These are phyloP conservation scores for Dunaliella primolecta DNA, from an alignment of 139 green algal species.

Conservation along the genomic window DNA sequence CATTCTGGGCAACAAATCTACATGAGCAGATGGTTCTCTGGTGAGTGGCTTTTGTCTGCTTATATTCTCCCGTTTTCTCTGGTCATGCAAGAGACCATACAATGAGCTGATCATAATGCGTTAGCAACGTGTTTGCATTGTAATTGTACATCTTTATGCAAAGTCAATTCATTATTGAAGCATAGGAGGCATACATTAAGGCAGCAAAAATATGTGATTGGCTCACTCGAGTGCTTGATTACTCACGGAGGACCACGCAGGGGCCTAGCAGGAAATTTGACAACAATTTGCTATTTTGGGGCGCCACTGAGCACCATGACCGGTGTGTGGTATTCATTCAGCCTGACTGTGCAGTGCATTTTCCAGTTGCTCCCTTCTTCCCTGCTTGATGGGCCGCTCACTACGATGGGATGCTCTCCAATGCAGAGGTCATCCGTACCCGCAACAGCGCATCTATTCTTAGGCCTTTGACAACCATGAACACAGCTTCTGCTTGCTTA, in stretches of 20 bases:
- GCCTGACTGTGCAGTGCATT: neutral
- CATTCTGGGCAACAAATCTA: constrained; percentile 1
- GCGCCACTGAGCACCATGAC: constrained; percentile 53
- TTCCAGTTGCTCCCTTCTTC: neutral
- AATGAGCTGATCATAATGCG: too few relatives aligned
- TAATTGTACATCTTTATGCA: too few relatives aligned
- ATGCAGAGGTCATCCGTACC: constrained; percentile 52
- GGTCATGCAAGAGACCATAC: too few relatives aligned
- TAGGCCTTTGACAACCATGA: constrained; percentile 10
- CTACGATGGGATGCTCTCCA: too few relatives aligned
- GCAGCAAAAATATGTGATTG: too few relatives aligned
- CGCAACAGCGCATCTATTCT: constrained; percentile 51
- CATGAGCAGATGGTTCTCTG: neutral
- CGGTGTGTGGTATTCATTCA: neutral
- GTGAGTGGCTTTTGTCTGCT: neutral
- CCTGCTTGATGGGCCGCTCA: too few relatives aligned
- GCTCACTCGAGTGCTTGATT: too few relatives aligned
- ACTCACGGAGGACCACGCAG: too few relatives aligned
- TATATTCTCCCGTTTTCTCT: neutral
- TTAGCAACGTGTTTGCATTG: too few relatives aligned
- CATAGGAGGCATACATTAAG: too few relatives aligned
- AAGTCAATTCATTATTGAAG: too few relatives aligned
- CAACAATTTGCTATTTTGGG: constrained; percentile 67
- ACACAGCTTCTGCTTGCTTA: constrained; percentile 24
- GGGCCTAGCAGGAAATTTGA: constrained; percentile 45